Evolutionary conservation across 2,329 filamentous ascomycete genomes (phyloP).

Genomic region (Calonectria crousiana): DNA sequence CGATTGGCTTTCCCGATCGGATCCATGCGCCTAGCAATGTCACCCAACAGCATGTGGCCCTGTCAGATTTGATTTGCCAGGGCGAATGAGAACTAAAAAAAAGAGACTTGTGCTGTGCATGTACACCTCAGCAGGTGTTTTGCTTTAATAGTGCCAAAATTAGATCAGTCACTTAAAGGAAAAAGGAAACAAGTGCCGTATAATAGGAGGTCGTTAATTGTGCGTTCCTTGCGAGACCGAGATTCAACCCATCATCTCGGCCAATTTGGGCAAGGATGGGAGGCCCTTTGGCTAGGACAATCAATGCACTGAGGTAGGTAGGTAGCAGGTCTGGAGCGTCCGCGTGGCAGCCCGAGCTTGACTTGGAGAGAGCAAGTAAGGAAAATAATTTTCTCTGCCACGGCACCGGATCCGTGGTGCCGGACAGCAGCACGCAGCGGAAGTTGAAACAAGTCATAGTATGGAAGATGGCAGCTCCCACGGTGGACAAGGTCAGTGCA

Average conservation of each 20-base stretch:
- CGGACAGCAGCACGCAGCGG: background rate
- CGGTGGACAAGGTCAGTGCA: background rate
- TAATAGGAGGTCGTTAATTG: background rate
- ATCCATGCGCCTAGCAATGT: background rate
- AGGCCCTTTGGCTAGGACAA: background rate
- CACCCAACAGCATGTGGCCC: background rate
- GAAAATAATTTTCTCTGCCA: background rate
- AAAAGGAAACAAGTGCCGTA: background rate
- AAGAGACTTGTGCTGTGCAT: background rate
- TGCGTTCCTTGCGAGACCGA: background rate
- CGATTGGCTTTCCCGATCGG: slow-evolving; percentile 10
- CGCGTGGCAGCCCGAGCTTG: background rate
- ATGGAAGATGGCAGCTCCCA: background rate
- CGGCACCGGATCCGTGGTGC: background rate
- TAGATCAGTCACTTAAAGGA: background rate
- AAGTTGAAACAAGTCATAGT: slow-evolving; percentile 15
- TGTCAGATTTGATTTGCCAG: background rate
- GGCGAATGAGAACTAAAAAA: background rate
- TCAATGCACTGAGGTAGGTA: background rate
- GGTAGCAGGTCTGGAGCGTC: background rate
- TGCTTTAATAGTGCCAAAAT: background rate
- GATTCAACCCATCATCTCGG: background rate
- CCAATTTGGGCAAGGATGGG: background rate
- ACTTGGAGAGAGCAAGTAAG: background rate
- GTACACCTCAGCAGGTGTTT: slow-evolving; percentile 1